Conservation (phyloP, 805 yeast genomes). For the Wickerhamiella parazyma region DNA sequence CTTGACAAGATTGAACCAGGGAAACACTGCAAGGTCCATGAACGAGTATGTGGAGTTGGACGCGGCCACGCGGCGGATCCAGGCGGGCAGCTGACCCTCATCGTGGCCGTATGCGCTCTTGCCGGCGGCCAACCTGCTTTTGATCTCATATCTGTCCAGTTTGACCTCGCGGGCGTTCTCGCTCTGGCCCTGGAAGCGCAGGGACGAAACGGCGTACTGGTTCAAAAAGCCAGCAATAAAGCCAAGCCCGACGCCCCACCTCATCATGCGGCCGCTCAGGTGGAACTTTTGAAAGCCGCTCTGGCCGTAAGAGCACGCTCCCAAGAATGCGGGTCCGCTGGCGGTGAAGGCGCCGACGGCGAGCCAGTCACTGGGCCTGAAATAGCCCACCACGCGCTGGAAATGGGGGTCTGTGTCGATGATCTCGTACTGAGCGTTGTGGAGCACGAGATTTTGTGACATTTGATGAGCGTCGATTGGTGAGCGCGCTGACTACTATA, state of each 20-base stretch:
- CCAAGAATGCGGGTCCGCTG: slow-evolving; percentile 36
- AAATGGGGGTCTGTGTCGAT: slow-evolving; percentile 76
- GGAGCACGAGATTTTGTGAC: slow-evolving; percentile 18
- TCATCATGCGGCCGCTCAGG: slow-evolving; percentile 44
- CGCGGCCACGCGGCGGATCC: slow-evolving; percentile 61
- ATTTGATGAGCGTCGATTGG: slow-evolving; percentile 10
- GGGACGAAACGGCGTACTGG: slow-evolving; percentile 52
- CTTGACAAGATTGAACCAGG: slow-evolving; percentile 70
- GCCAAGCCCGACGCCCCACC: slow-evolving; percentile 53
- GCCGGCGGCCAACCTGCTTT: slow-evolving; percentile 49
- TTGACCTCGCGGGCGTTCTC: slow-evolving; percentile 61
- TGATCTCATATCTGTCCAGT: slow-evolving; percentile 62
- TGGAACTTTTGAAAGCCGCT: slow-evolving; percentile 35
- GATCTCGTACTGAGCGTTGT: slow-evolving; percentile 27
- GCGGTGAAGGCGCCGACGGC: slow-evolving; percentile 36
- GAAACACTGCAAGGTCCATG: slow-evolving; percentile 44
- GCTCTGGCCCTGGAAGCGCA: slow-evolving; percentile 63
- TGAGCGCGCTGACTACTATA: background rate
- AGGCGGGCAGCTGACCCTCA: slow-evolving; percentile 44
- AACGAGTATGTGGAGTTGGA: slow-evolving; percentile 66
- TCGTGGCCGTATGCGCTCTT: slow-evolving; percentile 49
- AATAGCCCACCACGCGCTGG: slow-evolving; percentile 53
- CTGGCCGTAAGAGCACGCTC: slow-evolving; percentile 34
- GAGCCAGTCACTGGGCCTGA: slow-evolving; percentile 53
- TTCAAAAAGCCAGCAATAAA: slow-evolving; percentile 57